Percentiles rank a stretch among this genome's conserved stretches.
These are phyloP conservation scores for Cladophialophora chaetospira DNA, from an alignment of 2,329 filamentous ascomycete species.

Conservation along the genomic window DNA sequence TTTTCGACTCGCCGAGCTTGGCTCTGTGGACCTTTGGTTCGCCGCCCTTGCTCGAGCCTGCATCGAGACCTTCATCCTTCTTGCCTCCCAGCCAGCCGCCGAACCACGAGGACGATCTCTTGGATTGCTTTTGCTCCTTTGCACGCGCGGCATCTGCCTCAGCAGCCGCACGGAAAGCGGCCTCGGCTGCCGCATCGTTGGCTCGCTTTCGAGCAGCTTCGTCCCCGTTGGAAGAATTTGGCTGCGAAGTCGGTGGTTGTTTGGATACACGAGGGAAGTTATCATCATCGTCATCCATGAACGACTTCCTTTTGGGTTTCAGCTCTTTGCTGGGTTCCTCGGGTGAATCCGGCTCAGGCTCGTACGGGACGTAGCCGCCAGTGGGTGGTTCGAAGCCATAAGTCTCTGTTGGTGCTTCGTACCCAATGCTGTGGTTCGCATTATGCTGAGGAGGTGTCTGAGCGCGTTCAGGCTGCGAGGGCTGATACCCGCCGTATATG, in stretches of 20 bases:
- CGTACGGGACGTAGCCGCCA: slow-evolving; percentile 38
- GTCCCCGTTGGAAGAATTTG: slow-evolving; percentile 19
- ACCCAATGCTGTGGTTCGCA: slow-evolving; percentile 35
- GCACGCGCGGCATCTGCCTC: slow-evolving; percentile 31
- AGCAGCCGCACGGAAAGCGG: slow-evolving; percentile 34
- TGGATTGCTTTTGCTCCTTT: slow-evolving; percentile 47
- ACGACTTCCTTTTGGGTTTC: slow-evolving; percentile 71
- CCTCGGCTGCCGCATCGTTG: slow-evolving; percentile 34
- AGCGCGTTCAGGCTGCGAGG: slow-evolving; percentile 15
- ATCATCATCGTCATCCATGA: slow-evolving; percentile 71
- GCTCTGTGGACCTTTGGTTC: slow-evolving; percentile 71
- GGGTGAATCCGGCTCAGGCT: slow-evolving; percentile 54
- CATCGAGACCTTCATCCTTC: slow-evolving; percentile 62
- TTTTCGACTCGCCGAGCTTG: slow-evolving; percentile 87
- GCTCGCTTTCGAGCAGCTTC: slow-evolving; percentile 28
- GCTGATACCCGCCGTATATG: slow-evolving; percentile 18
- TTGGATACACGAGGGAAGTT: slow-evolving; percentile 18
- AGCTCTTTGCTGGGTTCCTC: slow-evolving; percentile 53
- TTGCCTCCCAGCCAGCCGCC: slow-evolving; percentile 80
- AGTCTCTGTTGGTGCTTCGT: slow-evolving; percentile 41
- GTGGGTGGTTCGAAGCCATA: slow-evolving; percentile 39
- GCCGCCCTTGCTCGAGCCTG: slow-evolving; percentile 38
- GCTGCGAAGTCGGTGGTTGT: slow-evolving; percentile 1
- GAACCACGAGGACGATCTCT: slow-evolving; percentile 64
- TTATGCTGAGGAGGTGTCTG: slow-evolving; percentile 18